A percentile compares a stretch with the other conserved stretches of the same genome.
Conservation (phyloP, 345 rosid species). For the thale cress (Arabidopsis thaliana) region TAIR10.1 NC_003070.9:2556501-2557000, state of each 20-base stretch:
- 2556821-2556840: background rate
- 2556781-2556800: slow-evolving; percentile 63
- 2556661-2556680: slow-evolving; percentile 49
- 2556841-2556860: background rate
- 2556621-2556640: slow-evolving; percentile 34
- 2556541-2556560: slow-evolving; percentile 44
- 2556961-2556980: slow-evolving; percentile 70
- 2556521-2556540: slow-evolving; percentile 43
- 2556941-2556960: slow-evolving; percentile 45
- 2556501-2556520: slow-evolving; percentile 61
- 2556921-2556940: slow-evolving; percentile 11
- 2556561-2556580: slow-evolving; percentile 51
- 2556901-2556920: slow-evolving; percentile 22
- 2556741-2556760: slow-evolving; percentile 55
- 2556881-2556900: slow-evolving; percentile 3
- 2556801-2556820: slow-evolving; percentile 29
- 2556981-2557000: slow-evolving; percentile 49
- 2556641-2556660: slow-evolving; percentile 45
- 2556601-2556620: background rate
- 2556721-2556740: slow-evolving; percentile 40
- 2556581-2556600: slow-evolving; percentile 33
- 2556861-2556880: background rate
- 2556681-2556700: background rate
- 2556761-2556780: slow-evolving; percentile 74
- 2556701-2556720: slow-evolving; percentile 46